Evolutionary conservation across 164 flowering plant genomes (phyloP), one percentile per base, ranked within the genome.

Genomic region (Vitis vinifera): DNA sequence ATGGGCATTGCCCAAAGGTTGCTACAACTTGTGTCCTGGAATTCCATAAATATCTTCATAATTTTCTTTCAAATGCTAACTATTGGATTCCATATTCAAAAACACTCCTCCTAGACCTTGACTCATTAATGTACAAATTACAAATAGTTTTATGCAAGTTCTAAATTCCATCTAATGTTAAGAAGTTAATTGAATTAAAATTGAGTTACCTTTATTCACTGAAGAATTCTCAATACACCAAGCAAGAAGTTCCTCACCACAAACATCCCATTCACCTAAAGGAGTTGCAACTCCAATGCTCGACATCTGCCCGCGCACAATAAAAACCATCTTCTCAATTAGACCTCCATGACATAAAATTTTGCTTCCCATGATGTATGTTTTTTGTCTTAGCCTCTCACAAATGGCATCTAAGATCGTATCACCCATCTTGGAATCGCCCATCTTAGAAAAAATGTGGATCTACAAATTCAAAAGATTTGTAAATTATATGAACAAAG

Each of bases 231-330:
- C 93, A 51, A 94, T 92, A 80, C 86, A 89, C 94, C 93, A 89
- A 44, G 86, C 80, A 19, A 94, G 91, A 65, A 94, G 97, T 82
- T 91, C 97, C 73, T 91, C 98, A 12, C 98, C 97, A 68, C 90
- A 87, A 55, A 83, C 87, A 79, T 86, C 90, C 58, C 94, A 93
- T 77, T 87, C 97, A 55, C 81, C 75, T 69, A 91, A 79, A 15
- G 81, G 74, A 51, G 74, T 68, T 3, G 9, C 53, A 66, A 60
- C 87, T 51, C 83, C 88, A 15, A 59, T 71, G 69, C 89, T 87
- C 75, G 79, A 86, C 82, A 87, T 61, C 72, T 86, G 80, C 16
- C 95, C 95, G 14, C 92, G 79, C 68, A 90, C 95, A 68, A 90
- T 82, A 63, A 90, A 90, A 59, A 85, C 79, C 89, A 90, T 84